Conservation (phyloP, 108 stramenopile genomes). For the Fistulifera solaris region DNA sequence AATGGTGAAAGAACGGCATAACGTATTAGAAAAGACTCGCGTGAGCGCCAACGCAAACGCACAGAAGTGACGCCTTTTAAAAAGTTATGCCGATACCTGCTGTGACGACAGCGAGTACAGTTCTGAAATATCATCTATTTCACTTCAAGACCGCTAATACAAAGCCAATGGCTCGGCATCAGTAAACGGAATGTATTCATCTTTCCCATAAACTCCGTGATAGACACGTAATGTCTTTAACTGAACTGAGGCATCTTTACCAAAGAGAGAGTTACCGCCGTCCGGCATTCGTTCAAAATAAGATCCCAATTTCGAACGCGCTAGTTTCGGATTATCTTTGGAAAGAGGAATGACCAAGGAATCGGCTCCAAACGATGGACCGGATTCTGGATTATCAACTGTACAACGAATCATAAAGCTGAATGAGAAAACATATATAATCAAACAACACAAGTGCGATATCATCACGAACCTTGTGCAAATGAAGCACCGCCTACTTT, state of each 20-base stretch:
- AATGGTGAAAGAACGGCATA: too few species aligned
- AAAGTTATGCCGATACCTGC: too few species aligned
- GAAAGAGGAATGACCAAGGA: slow-evolving; percentile 63
- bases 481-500: slow-evolving; percentile 79
- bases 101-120: too few species aligned
- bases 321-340: slow-evolving; percentile 38
- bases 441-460: too few species aligned
- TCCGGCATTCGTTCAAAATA: slow-evolving; percentile 69
- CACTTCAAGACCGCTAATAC: slow-evolving; percentile 23
- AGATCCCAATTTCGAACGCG: slow-evolving; percentile 64
- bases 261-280: slow-evolving; percentile 67
- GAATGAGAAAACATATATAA: too few species aligned
- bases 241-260: slow-evolving; percentile 43
- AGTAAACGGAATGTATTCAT: slow-evolving; percentile 77
- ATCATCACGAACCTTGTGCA: slow-evolving; percentile 26
- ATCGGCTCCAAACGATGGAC: slow-evolving; percentile 73
- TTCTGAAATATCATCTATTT: too few species aligned
- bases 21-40: too few species aligned
- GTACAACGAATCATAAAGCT: not conserved
- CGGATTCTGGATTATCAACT: slow-evolving; percentile 56
- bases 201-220: slow-evolving; percentile 63
- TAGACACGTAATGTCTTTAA: slow-evolving; percentile 66
- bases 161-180: slow-evolving; percentile 88
- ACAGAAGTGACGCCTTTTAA: too few species aligned
- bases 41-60: too few species aligned